A percentile compares a stretch with the other conserved stretches of the same genome.
Conservation (phyloP, 345 rosid species). For the Excoecaria agallocha region DNA sequence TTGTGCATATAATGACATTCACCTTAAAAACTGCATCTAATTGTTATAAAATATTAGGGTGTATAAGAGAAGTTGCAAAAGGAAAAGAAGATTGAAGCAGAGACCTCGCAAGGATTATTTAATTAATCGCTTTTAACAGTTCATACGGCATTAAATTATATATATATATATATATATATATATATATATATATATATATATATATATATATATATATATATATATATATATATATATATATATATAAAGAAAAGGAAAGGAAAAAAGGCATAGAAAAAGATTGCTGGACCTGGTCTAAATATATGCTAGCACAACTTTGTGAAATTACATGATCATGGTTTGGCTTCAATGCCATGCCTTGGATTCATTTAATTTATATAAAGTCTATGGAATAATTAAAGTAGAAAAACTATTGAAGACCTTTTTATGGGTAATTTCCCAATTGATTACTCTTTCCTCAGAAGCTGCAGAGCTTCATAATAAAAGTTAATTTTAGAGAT, state of each 20-base stretch:
- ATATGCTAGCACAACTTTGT: slow-evolving; percentile 11
- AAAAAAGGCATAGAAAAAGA: slow-evolving; percentile 5
- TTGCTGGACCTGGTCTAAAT: slow-evolving; percentile 25
- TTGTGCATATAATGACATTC: slow-evolving; percentile 10
- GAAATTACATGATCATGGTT: slow-evolving; percentile 27
- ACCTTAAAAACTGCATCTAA: slow-evolving; percentile 25
- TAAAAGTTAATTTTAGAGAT: no score
- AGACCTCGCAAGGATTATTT: slow-evolving; percentile 25
- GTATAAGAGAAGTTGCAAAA: slow-evolving; percentile 12
- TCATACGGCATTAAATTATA: slow-evolving; percentile 23
- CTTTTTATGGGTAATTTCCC: background rate
- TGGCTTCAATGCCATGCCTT: slow-evolving; percentile 20
- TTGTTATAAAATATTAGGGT: slow-evolving; percentile 3
- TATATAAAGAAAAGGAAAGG: background rate
- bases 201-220: no score
- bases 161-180: no score
- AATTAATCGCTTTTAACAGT: slow-evolving; percentile 31
- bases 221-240: no score
- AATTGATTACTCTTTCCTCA: no score
- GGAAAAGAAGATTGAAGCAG: slow-evolving; percentile 23
- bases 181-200: no score
- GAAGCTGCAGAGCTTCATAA: no score
- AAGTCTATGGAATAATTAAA: background rate
- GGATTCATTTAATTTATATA: slow-evolving; percentile 12
- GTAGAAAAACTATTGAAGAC: background rate